phyloP scores from a whole-genome alignment of 2,329 filamentous ascomycete genomes.

The Trichoderma sp. region DNA sequence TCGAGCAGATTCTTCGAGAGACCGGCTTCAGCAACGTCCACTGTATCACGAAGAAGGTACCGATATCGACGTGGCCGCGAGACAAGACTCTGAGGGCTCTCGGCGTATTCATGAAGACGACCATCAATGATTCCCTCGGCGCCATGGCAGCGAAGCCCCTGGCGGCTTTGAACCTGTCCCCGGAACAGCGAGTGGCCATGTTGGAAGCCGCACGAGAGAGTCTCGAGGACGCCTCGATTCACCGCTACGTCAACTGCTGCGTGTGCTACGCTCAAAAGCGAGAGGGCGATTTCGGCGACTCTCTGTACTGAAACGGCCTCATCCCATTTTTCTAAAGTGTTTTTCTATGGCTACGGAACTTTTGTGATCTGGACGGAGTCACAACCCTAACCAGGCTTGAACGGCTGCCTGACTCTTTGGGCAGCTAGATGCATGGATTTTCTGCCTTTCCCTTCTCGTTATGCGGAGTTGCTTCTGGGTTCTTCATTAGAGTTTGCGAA shows the following conservation, averaged over 20 bases:
- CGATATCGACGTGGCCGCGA: slow-evolving; percentile 50
- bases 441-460: neutral
- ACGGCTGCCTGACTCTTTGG: neutral
- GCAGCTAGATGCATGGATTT: neutral
- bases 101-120: slow-evolving; percentile 50
- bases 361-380: neutral
- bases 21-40: slow-evolving; percentile 51
- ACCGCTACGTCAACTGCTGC: slow-evolving; percentile 49
- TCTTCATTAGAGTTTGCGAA: slow-evolving; percentile 19
- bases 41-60: slow-evolving; percentile 47
- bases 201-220: slow-evolving; percentile 39
- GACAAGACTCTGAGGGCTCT: slow-evolving; percentile 46
- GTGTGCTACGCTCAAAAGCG: slow-evolving; percentile 50
- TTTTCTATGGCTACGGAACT: slow-evolving; percentile 19
- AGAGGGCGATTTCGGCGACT: slow-evolving; percentile 9
- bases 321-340: neutral
- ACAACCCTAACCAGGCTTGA: neutral
- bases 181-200: slow-evolving; percentile 42
- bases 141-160: slow-evolving; percentile 48
- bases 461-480: slow-evolving; percentile 15
- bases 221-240: slow-evolving; percentile 42
- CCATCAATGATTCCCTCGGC: slow-evolving; percentile 47
- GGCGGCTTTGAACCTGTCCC: slow-evolving; percentile 42
- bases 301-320: slow-evolving; percentile 17
- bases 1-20: slow-evolving; percentile 43